Conservation (phyloP, 495 filamentous ascomycete genomes). For the Penicillium desertorum region DNA sequence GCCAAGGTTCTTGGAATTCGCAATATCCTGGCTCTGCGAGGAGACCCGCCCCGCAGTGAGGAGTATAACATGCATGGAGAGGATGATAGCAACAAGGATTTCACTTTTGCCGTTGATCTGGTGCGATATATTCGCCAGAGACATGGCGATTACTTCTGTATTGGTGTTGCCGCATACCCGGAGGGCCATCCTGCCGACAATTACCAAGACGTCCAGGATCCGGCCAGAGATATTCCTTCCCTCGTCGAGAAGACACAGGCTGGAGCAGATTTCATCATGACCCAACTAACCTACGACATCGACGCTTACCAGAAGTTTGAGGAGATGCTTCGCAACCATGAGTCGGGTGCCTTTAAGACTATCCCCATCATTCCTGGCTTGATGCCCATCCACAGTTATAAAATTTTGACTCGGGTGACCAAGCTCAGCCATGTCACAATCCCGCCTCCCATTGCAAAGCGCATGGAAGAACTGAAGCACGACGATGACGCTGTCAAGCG, state of each 20-base stretch:
- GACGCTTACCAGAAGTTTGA: conserved; percentile 80
- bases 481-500: conserved; percentile 88
- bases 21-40: conserved; percentile 90
- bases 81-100: conserved; percentile 71
- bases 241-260: conserved; percentile 87
- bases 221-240: conserved; percentile 80
- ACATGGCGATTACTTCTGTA: conserved; percentile 94
- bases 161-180: conserved; percentile 92
- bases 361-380: conserved; percentile 92
- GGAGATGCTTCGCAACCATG: conserved; percentile 71
- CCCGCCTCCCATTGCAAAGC: conserved; percentile 64
- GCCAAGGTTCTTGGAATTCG: conserved; percentile 90
- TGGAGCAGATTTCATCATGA: conserved; percentile 98
- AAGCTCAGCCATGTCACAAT: conserved; percentile 89
- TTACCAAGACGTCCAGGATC: conserved; percentile 73
- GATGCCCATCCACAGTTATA: conserved; percentile 97
- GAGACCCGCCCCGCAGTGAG: conserved; percentile 86
- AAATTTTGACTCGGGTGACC: conserved; percentile 91
- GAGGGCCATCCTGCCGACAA: conserved; percentile 95
- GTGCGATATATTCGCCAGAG: conserved; percentile 82
- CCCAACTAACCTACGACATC: conserved; percentile 94
- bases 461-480: conserved; percentile 75
- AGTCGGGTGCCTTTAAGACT: conserved; percentile 80
- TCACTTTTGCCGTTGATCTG: conserved; percentile 86
- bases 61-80: conserved; percentile 74